Evolutionary conservation across 192 early-diverging fungal species (phyloP).

Genomic region (Thoreauomyces humboldtii): DNA sequence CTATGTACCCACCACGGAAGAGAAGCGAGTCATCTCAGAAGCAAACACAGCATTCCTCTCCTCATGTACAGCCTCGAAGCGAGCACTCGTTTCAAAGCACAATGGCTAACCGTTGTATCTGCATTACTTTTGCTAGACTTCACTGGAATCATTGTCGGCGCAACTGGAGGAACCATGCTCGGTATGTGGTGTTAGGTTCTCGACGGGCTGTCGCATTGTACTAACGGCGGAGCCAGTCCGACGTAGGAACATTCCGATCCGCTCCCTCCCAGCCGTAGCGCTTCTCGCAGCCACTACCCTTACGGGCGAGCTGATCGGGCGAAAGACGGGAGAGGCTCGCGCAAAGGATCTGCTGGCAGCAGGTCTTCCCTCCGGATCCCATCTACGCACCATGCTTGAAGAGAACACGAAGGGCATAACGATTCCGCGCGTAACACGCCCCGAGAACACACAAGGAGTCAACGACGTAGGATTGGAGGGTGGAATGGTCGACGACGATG

Average conservation of each 20-base stretch:
- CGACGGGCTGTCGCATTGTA: too few species aligned
- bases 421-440: too few species aligned
- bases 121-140: background rate
- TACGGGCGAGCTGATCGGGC: conserved; percentile 20
- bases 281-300: background rate
- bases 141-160: background rate
- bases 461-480: too few species aligned
- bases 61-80: background rate
- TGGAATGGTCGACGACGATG: too few species aligned
- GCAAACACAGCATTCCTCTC: conserved; percentile 10
- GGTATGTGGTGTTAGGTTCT: background rate
- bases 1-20: conserved; percentile 23
- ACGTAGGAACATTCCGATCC: too few species aligned
- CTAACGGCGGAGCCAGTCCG: too few species aligned
- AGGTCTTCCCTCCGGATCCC: conserved; percentile 13
- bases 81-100: too few species aligned
- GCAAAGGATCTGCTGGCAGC: conserved; percentile 7
- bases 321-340: conserved; percentile 14
- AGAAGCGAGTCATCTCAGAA: conserved; percentile 13
- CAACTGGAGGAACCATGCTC: background rate
- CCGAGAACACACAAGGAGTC: too few species aligned
- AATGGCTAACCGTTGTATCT: background rate
- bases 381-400: conserved; percentile 12
- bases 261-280: conserved; percentile 6
- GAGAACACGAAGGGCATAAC: background rate